Conservation (phyloP, 768 basidiomycete species). For the Pulveroboletus sp. region DNA sequence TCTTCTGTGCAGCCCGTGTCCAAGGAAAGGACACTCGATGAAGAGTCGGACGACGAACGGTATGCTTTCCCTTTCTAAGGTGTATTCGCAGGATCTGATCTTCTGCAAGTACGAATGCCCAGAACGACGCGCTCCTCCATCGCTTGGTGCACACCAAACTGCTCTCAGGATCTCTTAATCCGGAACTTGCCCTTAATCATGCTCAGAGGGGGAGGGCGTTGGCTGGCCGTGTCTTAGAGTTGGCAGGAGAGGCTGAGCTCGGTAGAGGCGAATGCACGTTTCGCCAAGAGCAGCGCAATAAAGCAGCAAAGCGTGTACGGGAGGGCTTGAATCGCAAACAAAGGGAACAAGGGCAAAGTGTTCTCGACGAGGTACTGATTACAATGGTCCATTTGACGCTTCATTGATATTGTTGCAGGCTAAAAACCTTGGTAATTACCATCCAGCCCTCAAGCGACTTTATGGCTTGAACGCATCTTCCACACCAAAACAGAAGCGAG, state of each 20-base stretch:
- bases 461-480: slow-evolving; percentile 41
- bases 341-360: slow-evolving; percentile 46
- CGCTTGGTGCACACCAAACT: slow-evolving; percentile 76
- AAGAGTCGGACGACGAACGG: slow-evolving; percentile 56
- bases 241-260: slow-evolving; percentile 61
- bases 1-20: slow-evolving; percentile 18
- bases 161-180: slow-evolving; percentile 65
- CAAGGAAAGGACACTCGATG: slow-evolving; percentile 19
- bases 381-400: not conserved
- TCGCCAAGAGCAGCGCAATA: slow-evolving; percentile 58
- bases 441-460: slow-evolving; percentile 67
- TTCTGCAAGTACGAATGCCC: slow-evolving; percentile 55
- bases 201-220: slow-evolving; percentile 71
- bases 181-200: slow-evolving; percentile 55
- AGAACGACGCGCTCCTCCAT: slow-evolving; percentile 77
- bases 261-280: slow-evolving; percentile 69
- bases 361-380: slow-evolving; percentile 61
- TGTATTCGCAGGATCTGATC: not conserved
- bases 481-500: slow-evolving; percentile 40
- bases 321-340: slow-evolving; percentile 65
- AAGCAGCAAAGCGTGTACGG: slow-evolving; percentile 66
- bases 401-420: slow-evolving; percentile 44
- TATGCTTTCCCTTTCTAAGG: slow-evolving; percentile 21
- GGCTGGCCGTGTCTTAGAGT: slow-evolving; percentile 71
- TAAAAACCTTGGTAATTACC: slow-evolving; percentile 81